Evolutionary conservation across 495 filamentous ascomycete genomes (phyloP).

Genomic region (Trichoderma erinaceum): DNA sequence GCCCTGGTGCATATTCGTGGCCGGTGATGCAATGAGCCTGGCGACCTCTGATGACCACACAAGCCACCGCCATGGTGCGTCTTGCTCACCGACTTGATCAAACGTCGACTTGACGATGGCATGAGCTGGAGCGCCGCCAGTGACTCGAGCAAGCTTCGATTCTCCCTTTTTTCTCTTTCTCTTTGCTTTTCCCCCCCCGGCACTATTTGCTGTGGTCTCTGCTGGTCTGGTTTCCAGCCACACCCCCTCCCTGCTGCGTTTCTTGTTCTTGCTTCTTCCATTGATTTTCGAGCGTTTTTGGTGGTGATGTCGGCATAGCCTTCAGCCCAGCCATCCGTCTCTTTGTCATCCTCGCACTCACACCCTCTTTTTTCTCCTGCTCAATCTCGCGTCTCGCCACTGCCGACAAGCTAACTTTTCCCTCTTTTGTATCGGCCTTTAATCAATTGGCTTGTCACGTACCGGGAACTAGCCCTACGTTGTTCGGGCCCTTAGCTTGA

Average conservation of each 20-base stretch:
- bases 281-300: too few species aligned
- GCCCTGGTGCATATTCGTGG: background rate
- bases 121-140: background rate
- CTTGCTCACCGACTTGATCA: background rate
- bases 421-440: background rate
- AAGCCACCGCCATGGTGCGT: background rate
- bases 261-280: too few species aligned
- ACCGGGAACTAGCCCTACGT: slow-evolving; percentile 6
- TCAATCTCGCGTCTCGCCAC: background rate
- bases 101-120: too few species aligned
- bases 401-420: background rate
- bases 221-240: background rate
- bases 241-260: background rate
- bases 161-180: background rate
- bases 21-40: slow-evolving; percentile 2
- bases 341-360: background rate
- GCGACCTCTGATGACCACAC: background rate
- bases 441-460: background rate
- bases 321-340: background rate
- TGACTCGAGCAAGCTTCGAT: background rate
- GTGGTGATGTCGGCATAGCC: background rate
- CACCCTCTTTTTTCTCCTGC: background rate
- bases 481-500: slow-evolving; percentile 6
- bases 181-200: background rate
- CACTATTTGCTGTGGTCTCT: slow-evolving; percentile 3